These are phyloP conservation scores for Rhizoclosmatium sp. DNA, from an alignment of 192 early-diverging fungal genomes.

Conservation along the genomic window DNA sequence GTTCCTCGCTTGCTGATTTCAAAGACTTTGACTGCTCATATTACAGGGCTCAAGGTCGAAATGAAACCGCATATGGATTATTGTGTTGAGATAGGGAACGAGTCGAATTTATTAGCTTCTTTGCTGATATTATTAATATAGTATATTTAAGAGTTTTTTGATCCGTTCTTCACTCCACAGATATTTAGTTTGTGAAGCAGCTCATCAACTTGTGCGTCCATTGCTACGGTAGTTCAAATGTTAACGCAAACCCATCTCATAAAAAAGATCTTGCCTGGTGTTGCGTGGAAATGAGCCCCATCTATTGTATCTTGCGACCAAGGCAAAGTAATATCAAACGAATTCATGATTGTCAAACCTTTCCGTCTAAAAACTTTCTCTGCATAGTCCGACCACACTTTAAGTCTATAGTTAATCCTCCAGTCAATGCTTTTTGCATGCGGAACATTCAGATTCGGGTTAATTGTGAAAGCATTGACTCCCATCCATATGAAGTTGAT, in stretches of 20 bases:
- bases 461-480: neutral
- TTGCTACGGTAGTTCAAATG: neutral
- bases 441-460: neutral
- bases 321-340: neutral
- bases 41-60: slow-evolving; percentile 12
- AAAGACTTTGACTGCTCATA: slow-evolving; percentile 27
- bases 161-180: neutral
- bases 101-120: neutral
- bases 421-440: slow-evolving; percentile 1
- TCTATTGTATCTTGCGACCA: neutral
- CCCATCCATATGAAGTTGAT: slow-evolving; percentile 8
- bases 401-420: slow-evolving; percentile 23
- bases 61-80: slow-evolving; percentile 12
- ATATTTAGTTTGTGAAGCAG: slow-evolving; percentile 26
- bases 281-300: slow-evolving; percentile 2
- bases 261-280: neutral
- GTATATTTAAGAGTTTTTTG: too few species aligned
- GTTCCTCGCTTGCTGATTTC: neutral
- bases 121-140: too few species aligned
- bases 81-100: neutral
- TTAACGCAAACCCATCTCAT: neutral
- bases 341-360: neutral
- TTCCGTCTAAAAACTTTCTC: neutral
- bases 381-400: slow-evolving; percentile 12
- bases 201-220: slow-evolving; percentile 29